phyloP scores from a whole-genome alignment of 2,329 filamentous ascomycete genomes.

The Colletotrichum sp. region DNA sequence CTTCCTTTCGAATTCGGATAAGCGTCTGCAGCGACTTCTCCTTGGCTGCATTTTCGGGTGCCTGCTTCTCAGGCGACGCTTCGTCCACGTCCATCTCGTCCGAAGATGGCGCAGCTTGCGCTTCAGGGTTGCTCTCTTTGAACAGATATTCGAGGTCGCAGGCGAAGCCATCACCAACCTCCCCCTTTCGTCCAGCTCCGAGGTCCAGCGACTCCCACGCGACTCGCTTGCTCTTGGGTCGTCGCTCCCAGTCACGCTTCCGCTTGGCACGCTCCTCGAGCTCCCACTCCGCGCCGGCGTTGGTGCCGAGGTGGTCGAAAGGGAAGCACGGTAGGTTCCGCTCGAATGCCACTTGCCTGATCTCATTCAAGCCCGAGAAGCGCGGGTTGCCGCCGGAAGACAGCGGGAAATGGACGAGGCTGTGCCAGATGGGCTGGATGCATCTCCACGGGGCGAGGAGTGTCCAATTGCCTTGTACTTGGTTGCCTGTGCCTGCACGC shows the following conservation, averaged over 20 bases:
- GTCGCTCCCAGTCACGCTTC: conserved; percentile 72
- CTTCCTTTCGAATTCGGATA: conserved; percentile 23
- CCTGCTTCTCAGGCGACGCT: conserved; percentile 14
- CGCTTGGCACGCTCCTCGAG: conserved; percentile 64
- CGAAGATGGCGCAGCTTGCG: not conserved
- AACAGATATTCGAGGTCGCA: conserved; percentile 85
- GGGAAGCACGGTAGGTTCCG: conserved; percentile 83
- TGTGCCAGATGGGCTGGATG: conserved; percentile 84
- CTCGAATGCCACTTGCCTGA: conserved; percentile 83
- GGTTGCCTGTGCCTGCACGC: conserved; percentile 49
- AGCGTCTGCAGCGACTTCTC: conserved; percentile 12
- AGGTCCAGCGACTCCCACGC: conserved; percentile 79
- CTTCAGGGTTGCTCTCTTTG: conserved; percentile 27
- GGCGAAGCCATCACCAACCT: conserved; percentile 80
- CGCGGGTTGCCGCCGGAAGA: conserved; percentile 80
- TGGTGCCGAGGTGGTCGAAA: conserved; percentile 80
- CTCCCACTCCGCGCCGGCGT: conserved; percentile 82
- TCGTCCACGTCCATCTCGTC: conserved; percentile 21
- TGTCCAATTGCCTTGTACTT: conserved; percentile 76
- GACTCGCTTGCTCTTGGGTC: conserved; percentile 81
- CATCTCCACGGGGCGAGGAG: conserved; percentile 91
- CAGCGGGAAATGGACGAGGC: conserved; percentile 80
- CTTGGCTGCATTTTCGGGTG: conserved; percentile 16
- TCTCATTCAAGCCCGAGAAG: conserved; percentile 83
- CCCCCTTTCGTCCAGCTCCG: conserved; percentile 76